Percentiles rank a stretch among this genome's conserved stretches.
phyloP scores from a whole-genome alignment of 2,329 filamentous ascomycete genomes.

The Teratosphaeria pseudoeucalypti region DNA sequence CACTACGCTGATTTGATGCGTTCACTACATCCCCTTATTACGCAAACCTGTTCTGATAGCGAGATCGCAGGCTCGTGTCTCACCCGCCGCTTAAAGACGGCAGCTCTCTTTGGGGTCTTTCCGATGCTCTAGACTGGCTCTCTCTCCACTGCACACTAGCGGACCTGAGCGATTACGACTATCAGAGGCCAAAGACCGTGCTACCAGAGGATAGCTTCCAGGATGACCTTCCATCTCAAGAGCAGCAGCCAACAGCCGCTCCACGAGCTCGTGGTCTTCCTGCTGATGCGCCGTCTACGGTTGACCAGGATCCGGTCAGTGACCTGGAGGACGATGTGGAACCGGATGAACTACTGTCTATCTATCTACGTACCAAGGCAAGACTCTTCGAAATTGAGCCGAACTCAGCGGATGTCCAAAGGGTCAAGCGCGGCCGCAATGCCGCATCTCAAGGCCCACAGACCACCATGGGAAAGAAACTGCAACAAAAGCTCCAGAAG shows the following conservation, averaged over 20 bases:
- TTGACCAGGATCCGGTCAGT: constrained; percentile 31
- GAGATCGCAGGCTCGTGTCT: constrained; percentile 35
- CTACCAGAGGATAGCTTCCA: neutral
- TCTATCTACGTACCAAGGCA: constrained; percentile 65
- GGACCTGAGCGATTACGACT: constrained; percentile 25
- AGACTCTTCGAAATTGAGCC: constrained; percentile 38
- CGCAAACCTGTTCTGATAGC: neutral
- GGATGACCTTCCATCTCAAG: neutral
- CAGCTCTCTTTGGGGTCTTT: constrained; percentile 65
- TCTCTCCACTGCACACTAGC: constrained; percentile 56
- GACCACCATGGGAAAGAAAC: constrained; percentile 30
- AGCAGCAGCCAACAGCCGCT: neutral
- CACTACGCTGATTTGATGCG: neutral
- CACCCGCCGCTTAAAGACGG: constrained; percentile 49
- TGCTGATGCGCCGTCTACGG: neutral
- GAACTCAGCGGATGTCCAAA: constrained; percentile 39
- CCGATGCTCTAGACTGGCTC: constrained; percentile 83
- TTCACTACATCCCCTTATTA: neutral
- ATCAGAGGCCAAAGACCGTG: constrained; percentile 10
- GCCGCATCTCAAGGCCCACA: constrained; percentile 30
- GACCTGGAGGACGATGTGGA: constrained; percentile 42
- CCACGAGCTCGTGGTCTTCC: neutral
- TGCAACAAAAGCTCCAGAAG: constrained; percentile 62
- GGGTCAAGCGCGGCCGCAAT: constrained; percentile 26
- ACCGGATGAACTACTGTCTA: constrained; percentile 48